phyloP scores from a whole-genome alignment of 106 monocot genomes.

The Amphibolis antarctica region DNA sequence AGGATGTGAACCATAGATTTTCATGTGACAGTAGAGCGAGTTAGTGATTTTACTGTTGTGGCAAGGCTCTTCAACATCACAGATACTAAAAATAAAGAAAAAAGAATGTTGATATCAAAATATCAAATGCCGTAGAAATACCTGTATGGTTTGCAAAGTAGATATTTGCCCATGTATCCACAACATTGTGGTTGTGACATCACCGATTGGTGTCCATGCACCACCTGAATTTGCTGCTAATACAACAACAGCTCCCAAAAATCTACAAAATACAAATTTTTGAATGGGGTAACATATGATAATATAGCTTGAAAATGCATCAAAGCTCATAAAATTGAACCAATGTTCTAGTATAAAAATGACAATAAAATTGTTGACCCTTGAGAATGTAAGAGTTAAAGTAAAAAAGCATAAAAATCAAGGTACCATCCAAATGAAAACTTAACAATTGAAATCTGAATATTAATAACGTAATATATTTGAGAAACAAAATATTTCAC shows the following conservation, averaged over 20 bases:
- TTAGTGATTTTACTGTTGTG: too few species aligned
- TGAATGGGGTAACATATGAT: background rate
- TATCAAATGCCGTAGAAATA: slow-evolving; percentile 10
- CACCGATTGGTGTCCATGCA: slow-evolving; percentile 99
- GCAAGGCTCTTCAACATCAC: too few species aligned
- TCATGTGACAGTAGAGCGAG: too few species aligned
- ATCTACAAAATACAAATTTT: slow-evolving; percentile 21
- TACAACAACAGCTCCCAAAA: slow-evolving; percentile 97
- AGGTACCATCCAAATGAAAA: too few species aligned
- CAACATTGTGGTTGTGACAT: slow-evolving; percentile 97
- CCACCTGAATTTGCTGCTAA: slow-evolving; percentile 99
- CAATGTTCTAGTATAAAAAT: background rate
- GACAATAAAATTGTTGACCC: too few species aligned
- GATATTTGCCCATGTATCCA: slow-evolving; percentile 99
- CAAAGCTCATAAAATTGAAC: background rate
- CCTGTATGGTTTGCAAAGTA: slow-evolving; percentile 70
- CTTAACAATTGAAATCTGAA: too few species aligned
- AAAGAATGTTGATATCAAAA: background rate
- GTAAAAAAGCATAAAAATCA: too few species aligned
- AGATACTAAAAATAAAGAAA: background rate
- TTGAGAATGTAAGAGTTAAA: too few species aligned
- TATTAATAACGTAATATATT: too few species aligned
- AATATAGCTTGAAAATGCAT: background rate
- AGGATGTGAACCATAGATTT: too few species aligned
- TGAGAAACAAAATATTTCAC: too few species aligned